phyloP scores from a whole-genome alignment of 2,329 filamentous ascomycete species.

The Ophiognomonia clavigignenti-juglandacearum region DNA sequence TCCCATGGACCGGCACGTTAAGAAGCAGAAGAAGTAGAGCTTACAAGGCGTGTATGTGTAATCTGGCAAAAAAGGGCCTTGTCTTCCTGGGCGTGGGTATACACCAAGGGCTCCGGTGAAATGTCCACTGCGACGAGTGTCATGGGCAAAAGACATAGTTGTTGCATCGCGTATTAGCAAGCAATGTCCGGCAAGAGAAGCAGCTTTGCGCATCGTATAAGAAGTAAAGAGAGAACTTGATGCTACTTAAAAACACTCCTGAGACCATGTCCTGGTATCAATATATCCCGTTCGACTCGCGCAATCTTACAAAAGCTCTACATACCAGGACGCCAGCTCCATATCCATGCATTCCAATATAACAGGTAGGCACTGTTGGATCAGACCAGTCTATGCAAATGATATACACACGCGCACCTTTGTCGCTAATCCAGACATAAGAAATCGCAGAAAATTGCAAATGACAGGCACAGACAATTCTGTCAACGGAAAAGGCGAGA shows the following conservation, averaged over 20 bases:
- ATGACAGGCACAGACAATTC: neutral
- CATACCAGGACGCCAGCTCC: neutral
- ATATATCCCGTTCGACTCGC: neutral
- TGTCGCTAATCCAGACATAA: neutral
- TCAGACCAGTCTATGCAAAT: too few relatives aligned
- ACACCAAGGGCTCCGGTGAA: too few relatives aligned
- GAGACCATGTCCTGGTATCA: neutral
- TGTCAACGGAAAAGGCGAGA: neutral
- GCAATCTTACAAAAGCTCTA: neutral
- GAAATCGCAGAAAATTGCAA: neutral
- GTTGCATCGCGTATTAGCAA: neutral
- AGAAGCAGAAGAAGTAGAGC: constrained; percentile 22
- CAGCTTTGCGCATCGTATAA: too few relatives aligned
- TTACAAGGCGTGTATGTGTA: too few relatives aligned
- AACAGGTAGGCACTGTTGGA: too few relatives aligned
- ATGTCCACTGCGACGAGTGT: neutral
- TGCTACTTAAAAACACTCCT: too few relatives aligned
- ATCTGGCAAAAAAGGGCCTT: too few relatives aligned
- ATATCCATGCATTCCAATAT: neutral
- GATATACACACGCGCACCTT: too few relatives aligned
- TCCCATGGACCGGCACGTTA: constrained; percentile 28
- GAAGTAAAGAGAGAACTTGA: too few relatives aligned
- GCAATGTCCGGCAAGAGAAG: neutral
- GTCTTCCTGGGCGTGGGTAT: too few relatives aligned
- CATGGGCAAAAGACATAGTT: neutral